Conservation (phyloP, 345 rosid genomes). For the Psidium guajava region DNA sequence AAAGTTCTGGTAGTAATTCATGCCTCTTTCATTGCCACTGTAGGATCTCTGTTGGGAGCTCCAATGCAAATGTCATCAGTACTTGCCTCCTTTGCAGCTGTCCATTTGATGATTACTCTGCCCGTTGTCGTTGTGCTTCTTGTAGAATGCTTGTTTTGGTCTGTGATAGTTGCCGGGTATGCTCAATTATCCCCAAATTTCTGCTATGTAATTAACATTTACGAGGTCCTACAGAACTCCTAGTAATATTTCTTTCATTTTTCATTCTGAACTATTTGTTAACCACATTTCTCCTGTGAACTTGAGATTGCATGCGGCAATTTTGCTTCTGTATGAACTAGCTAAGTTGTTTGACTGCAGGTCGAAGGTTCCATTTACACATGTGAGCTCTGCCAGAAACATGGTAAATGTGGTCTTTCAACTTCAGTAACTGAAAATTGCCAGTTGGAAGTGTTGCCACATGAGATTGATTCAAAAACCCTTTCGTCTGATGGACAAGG, state of each 20-base stretch:
- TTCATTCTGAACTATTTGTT: neutral
- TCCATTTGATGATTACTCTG: conserved; percentile 72
- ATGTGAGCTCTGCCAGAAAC: conserved; percentile 81
- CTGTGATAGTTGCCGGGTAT: conserved; percentile 69
- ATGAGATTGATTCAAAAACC: conserved; percentile 4
- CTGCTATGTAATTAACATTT: neutral
- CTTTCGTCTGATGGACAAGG: conserved; percentile 29
- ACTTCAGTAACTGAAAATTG: conserved; percentile 8
- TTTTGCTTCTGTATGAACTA: conserved; percentile 4
- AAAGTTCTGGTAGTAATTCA: neutral
- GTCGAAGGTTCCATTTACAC: conserved; percentile 35
- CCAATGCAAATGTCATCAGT: conserved; percentile 42
- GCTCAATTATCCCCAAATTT: neutral
- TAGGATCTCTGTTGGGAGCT: conserved; percentile 90
- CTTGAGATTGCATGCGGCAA: neutral
- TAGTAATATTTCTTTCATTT: neutral
- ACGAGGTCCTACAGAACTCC: neutral
- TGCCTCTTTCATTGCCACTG: conserved; percentile 7
- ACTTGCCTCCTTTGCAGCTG: conserved; percentile 64
- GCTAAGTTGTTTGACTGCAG: conserved; percentile 25
- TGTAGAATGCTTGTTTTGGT: conserved; percentile 94
- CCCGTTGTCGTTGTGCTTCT: conserved; percentile 64
- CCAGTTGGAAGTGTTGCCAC: conserved; percentile 1
- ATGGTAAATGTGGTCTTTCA: conserved; percentile 23
- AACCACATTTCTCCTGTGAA: neutral